A percentile compares a stretch with the other conserved stretches of the same genome.
These are phyloP conservation scores for Solanum arcanum DNA, from an alignment of 257 asterid genomes.

Conservation along the genomic window DNA sequence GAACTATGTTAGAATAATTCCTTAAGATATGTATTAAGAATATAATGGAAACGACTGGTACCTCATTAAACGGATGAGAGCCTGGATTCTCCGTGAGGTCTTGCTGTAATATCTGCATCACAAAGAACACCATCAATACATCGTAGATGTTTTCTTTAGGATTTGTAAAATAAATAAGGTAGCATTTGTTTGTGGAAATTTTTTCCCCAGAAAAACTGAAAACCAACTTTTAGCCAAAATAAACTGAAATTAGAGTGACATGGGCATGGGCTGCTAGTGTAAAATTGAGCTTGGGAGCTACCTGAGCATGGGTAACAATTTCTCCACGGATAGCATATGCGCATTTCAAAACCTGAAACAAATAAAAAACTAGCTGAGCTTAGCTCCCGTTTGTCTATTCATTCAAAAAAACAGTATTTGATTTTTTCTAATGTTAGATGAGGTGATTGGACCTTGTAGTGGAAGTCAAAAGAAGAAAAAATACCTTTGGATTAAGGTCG, in stretches of 20 bases:
- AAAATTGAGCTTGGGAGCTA: conserved; percentile 1
- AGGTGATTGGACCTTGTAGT: neutral
- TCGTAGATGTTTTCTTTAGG: neutral
- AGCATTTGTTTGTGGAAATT: neutral
- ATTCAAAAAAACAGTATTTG: neutral
- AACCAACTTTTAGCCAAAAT: too few relatives aligned
- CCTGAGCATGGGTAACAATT: conserved; percentile 87
- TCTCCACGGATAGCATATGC: conserved; percentile 98
- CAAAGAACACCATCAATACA: neutral
- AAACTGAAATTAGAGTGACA: neutral
- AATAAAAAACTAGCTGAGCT: neutral
- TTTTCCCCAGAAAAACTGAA: too few relatives aligned
- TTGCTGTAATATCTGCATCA: conserved; percentile 32
- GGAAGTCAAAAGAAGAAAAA: neutral
- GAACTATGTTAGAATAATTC: neutral
- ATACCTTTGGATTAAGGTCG: conserved; percentile 28
- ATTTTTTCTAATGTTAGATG: neutral
- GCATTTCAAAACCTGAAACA: conserved; percentile 62
- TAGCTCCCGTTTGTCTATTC: neutral
- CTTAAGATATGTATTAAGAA: neutral
- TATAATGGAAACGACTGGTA: neutral
- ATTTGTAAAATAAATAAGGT: neutral
- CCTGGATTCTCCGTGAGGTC: conserved; percentile 34
- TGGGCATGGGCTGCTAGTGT: neutral
- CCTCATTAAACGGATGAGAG: conserved; percentile 51